Evolutionary conservation across 768 basidiomycete species (phyloP).

Genomic region (Clathrus columnatus): DNA sequence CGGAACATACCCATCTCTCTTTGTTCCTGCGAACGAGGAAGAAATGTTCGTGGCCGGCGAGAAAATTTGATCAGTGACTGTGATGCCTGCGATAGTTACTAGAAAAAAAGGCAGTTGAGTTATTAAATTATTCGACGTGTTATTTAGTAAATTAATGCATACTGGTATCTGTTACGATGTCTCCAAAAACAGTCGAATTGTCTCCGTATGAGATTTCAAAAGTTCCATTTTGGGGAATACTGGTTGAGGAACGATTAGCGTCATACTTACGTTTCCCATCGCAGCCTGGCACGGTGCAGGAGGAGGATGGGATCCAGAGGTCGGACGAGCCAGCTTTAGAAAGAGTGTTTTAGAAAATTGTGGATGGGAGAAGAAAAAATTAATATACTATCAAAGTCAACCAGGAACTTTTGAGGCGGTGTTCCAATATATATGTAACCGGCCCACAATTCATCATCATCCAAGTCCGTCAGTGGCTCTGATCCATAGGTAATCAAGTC

Average conservation of each 20-base stretch:
- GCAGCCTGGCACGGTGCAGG: slow-evolving; percentile 19
- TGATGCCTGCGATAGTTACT: slow-evolving; percentile 4
- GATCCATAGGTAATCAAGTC: slow-evolving; percentile 19
- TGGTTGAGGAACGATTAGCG: slow-evolving; percentile 23
- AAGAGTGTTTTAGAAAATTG: neutral
- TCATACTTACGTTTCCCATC: slow-evolving; percentile 20
- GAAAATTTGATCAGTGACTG: slow-evolving; percentile 18
- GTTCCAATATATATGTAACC: slow-evolving; percentile 31
- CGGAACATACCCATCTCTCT: slow-evolving; percentile 16
- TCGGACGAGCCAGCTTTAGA: slow-evolving; percentile 23
- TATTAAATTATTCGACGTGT: neutral
- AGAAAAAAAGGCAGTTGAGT: neutral
- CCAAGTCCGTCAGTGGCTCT: slow-evolving; percentile 20
- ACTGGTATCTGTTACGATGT: slow-evolving; percentile 31
- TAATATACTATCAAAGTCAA: slow-evolving; percentile 31
- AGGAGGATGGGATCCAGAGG: slow-evolving; percentile 26
- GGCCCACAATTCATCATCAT: slow-evolving; percentile 25
- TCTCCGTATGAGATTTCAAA: slow-evolving; percentile 36
- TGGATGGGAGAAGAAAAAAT: neutral
- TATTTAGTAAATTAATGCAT: neutral
- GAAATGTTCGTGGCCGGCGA: slow-evolving; percentile 19
- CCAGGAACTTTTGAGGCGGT: slow-evolving; percentile 25
- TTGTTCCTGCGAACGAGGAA: slow-evolving; percentile 16
- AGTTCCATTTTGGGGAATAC: slow-evolving; percentile 18
- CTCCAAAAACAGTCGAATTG: slow-evolving; percentile 29